phyloP scores from a whole-genome alignment of 345 rosid genomes.

The Sisymbrium altissimum region DNA sequence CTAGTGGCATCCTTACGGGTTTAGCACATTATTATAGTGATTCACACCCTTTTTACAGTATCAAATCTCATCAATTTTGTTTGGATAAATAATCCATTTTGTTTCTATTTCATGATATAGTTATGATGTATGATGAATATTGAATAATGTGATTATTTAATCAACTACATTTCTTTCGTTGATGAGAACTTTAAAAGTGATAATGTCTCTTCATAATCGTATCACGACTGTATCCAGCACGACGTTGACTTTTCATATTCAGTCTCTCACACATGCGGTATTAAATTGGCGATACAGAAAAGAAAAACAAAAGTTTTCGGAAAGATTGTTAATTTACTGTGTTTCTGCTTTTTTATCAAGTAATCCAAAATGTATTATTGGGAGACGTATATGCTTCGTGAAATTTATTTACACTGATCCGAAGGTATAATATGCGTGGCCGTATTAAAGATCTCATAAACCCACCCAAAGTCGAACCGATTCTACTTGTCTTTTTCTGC shows the following conservation, averaged over 20 bases:
- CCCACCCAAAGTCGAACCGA: conserved; percentile 15
- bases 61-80: not conserved
- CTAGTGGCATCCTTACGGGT: conserved; percentile 12
- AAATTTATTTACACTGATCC: not conserved
- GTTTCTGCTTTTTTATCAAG: not conserved
- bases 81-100: not conserved
- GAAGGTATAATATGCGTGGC: conserved; percentile 2
- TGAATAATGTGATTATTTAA: not conserved
- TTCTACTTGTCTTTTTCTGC: conserved; percentile 6
- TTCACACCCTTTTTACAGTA: not conserved
- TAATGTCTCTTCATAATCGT: conserved; percentile 19
- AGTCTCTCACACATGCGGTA: conserved; percentile 27
- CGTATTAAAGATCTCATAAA: not conserved
- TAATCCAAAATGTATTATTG: not conserved
- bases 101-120: not conserved
- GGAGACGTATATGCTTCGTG: not conserved
- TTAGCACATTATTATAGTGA: conserved; percentile 1
- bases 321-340: not conserved
- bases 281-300: not conserved
- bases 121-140: not conserved
- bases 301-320: not conserved
- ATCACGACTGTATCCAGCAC: conserved; percentile 35
- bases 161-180: not conserved
- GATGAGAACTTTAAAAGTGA: not conserved
- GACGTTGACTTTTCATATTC: conserved; percentile 31